Evolutionary conservation across 1,284 basidiomycete genomes (phyloP).

Genomic region (Trametes versicolor): DNA sequence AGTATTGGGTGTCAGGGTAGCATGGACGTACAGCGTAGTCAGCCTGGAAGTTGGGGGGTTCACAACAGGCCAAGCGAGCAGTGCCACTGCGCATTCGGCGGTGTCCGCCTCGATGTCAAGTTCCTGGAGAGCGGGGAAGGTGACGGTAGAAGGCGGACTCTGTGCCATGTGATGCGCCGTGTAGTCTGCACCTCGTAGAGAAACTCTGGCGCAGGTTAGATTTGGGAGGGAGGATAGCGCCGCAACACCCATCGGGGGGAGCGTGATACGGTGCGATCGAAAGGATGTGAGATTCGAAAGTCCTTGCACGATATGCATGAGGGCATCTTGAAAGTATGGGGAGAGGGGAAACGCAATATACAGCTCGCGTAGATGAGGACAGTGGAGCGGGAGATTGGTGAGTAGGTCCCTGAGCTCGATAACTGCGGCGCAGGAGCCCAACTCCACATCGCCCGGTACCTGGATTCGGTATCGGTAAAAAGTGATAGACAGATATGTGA

Average conservation of each 20-base stretch:
- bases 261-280: neutral
- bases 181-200: neutral
- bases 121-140: neutral
- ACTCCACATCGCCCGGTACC: too few relatives aligned
- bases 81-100: neutral
- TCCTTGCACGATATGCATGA: neutral
- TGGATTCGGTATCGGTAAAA: too few relatives aligned
- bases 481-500: too few relatives aligned
- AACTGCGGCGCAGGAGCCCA: too few relatives aligned
- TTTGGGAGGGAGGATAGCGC: neutral
- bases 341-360: neutral
- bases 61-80: neutral
- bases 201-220: neutral
- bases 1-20: neutral
- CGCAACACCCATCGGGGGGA: neutral
- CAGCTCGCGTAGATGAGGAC: neutral
- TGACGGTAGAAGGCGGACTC: too few relatives aligned
- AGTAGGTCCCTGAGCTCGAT: too few relatives aligned
- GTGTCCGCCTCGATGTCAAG: neutral
- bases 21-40: neutral
- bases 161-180: neutral
- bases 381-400: neutral
- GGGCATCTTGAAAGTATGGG: neutral
- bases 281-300: neutral
- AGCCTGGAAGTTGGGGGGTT: neutral